A percentile compares a stretch with the other conserved stretches of the same genome.
phyloP scores from a whole-genome alignment of 139 green algal species.

The Chlorella sorokiniana region DNA sequence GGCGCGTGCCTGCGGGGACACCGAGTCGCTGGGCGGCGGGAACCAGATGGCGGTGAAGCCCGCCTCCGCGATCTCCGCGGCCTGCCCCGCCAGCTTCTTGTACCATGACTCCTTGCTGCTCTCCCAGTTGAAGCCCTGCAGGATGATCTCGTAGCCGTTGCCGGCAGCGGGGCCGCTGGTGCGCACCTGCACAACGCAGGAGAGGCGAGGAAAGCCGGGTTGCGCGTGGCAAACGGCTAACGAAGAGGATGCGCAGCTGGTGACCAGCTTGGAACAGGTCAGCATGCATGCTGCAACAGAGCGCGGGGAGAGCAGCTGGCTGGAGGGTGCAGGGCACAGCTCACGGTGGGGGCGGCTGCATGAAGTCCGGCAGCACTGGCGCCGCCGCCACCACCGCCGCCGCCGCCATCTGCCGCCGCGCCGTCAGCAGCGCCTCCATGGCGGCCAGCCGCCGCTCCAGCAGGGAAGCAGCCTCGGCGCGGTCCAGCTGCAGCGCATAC shows the following conservation, averaged over 20 bases:
- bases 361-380: slow-evolving; percentile 32
- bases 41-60: slow-evolving; percentile 95
- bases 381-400: slow-evolving; percentile 49
- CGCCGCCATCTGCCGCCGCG: slow-evolving; percentile 61
- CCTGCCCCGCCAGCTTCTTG: slow-evolving; percentile 45
- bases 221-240: too few species aligned
- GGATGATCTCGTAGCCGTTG: slow-evolving; percentile 91
- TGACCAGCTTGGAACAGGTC: too few species aligned
- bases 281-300: too few species aligned
- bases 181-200: slow-evolving; percentile 7
- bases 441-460: slow-evolving; percentile 90
- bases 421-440: slow-evolving; percentile 86
- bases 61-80: slow-evolving; percentile 69
- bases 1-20: slow-evolving; percentile 72
- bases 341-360: slow-evolving; percentile 39
- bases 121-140: slow-evolving; percentile 98
- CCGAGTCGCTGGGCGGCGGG: slow-evolving; percentile 89
- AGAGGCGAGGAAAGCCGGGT: neutral
- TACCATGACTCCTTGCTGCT: slow-evolving; percentile 74
- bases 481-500: slow-evolving; percentile 26
- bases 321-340: too few species aligned
- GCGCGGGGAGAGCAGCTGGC: too few species aligned
- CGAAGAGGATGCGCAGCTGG: too few species aligned
- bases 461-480: slow-evolving; percentile 76
- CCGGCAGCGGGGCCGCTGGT: slow-evolving; percentile 62